Conservation (phyloP, 306 rosid species). For the Vicia faba region DNA sequence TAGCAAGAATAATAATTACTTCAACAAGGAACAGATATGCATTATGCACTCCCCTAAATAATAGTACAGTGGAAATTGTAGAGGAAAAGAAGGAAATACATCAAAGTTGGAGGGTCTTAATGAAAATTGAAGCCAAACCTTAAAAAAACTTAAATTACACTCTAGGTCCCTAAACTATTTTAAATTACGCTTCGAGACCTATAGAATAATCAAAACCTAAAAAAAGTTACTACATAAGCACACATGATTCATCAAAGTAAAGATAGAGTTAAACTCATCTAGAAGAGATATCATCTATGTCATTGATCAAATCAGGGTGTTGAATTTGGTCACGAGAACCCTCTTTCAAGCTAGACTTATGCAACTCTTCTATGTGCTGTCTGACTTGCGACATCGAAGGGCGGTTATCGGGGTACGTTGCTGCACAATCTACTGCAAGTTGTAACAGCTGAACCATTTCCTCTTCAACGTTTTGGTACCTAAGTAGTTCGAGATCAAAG, state of each 20-base stretch:
- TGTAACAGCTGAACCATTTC: slow-evolving; percentile 70
- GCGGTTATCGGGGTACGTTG: slow-evolving; percentile 60
- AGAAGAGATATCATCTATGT: slow-evolving; percentile 41
- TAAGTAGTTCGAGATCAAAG: slow-evolving; percentile 61
- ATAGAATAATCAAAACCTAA: not conserved
- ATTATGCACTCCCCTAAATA: slow-evolving; percentile 37
- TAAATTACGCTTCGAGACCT: not conserved
- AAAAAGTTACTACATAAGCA: slow-evolving; percentile 42
- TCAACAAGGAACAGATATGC: slow-evolving; percentile 47
- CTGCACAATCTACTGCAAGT: slow-evolving; percentile 69
- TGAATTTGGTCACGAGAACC: slow-evolving; percentile 45
- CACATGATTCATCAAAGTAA: slow-evolving; percentile 30
- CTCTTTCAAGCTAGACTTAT: slow-evolving; percentile 43
- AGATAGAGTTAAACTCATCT: slow-evolving; percentile 35
- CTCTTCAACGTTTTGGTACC: slow-evolving; percentile 61
- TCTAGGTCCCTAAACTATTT: not conserved
- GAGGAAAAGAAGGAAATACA: slow-evolving; percentile 1
- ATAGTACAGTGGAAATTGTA: slow-evolving; percentile 31
- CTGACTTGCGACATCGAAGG: slow-evolving; percentile 63
- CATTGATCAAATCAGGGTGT: slow-evolving; percentile 49
- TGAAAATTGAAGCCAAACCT: slow-evolving; percentile 39
- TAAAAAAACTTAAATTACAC: not conserved
- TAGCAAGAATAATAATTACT: slow-evolving; percentile 55
- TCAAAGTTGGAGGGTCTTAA: slow-evolving; percentile 29
- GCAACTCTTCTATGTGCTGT: slow-evolving; percentile 52